phyloP scores from a whole-genome alignment of 1,284 basidiomycete species.

The Cutaneotrichosporon cyanovorans region DNA sequence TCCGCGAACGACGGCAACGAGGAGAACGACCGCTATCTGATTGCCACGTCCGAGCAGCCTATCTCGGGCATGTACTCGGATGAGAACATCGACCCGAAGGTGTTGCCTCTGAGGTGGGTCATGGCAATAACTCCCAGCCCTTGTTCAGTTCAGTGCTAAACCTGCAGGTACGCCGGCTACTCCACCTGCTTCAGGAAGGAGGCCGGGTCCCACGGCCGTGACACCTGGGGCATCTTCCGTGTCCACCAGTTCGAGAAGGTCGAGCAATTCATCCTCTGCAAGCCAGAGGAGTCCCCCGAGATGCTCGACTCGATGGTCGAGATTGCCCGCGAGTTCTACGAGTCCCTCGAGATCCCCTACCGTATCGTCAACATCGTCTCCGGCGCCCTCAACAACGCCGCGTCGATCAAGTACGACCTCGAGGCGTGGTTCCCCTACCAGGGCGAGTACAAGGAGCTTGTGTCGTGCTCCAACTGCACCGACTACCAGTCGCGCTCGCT shows the following conservation, averaged over 20 bases:
- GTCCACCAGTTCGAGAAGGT: conserved; percentile 99
- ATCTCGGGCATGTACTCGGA: conserved; percentile 92
- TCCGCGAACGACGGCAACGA: conserved; percentile 53
- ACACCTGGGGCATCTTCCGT: conserved; percentile 99
- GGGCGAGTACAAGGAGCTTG: conserved; percentile 87
- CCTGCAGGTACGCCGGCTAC: conserved; percentile 55
- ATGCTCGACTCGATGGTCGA: conserved; percentile 87
- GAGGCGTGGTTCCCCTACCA: conserved; percentile 99
- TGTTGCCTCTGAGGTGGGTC: conserved; percentile 77
- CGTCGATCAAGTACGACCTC: conserved; percentile 92
- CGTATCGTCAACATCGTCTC: conserved; percentile 93
- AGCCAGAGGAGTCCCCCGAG: conserved; percentile 87
- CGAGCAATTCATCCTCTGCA: conserved; percentile 92
- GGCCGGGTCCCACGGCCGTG: conserved; percentile 90
- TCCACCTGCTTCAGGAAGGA: conserved; percentile 99
- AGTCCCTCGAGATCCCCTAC: conserved; percentile 85
- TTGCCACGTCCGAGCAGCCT: conserved; percentile 97
- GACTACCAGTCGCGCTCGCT: conserved; percentile 87
- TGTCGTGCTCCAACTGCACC: conserved; percentile 87
- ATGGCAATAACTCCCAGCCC: no score
- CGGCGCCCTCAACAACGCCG: conserved; percentile 91
- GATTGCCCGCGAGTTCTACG: conserved; percentile 89
- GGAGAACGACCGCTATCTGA: conserved; percentile 97
- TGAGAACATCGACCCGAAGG: conserved; percentile 95
- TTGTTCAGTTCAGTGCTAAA: neutral